phyloP scores from a whole-genome alignment of 805 yeast species.

The Myxozyma udenii region DNA sequence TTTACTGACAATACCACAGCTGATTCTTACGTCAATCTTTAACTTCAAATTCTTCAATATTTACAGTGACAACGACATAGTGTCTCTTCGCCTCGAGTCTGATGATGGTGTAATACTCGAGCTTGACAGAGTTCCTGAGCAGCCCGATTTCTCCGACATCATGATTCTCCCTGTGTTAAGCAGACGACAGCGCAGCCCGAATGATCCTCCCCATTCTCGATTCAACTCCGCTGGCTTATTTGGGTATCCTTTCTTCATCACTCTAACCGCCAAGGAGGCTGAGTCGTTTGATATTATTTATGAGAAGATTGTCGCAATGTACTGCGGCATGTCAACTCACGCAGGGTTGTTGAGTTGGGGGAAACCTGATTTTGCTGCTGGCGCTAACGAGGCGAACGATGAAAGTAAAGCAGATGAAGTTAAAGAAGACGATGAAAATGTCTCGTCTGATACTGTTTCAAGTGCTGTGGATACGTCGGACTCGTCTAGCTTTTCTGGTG shows the following conservation, averaged over 20 bases:
- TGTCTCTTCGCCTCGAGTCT: constrained; percentile 59
- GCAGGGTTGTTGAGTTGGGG: constrained; percentile 17
- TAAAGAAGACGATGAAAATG: neutral
- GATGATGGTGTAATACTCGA: constrained; percentile 72
- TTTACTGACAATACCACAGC: too few species aligned
- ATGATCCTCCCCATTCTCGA: constrained; percentile 33
- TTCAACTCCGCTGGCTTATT: constrained; percentile 44
- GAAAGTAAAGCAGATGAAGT: neutral
- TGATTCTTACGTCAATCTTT: constrained; percentile 62
- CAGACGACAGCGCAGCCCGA: neutral
- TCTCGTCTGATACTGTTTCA: neutral
- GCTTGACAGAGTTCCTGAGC: constrained; percentile 34
- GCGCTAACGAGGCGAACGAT: neutral
- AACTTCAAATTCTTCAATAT: constrained; percentile 65
- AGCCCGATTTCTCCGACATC: constrained; percentile 36
- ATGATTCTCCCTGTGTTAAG: constrained; percentile 21
- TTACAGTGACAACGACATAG: constrained; percentile 58
- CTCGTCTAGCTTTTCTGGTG: neutral
- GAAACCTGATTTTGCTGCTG: neutral
- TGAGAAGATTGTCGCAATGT: constrained; percentile 46
- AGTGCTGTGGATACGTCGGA: neutral
- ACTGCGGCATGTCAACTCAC: constrained; percentile 25
- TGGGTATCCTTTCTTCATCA: constrained; percentile 74
- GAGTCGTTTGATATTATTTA: constrained; percentile 57
- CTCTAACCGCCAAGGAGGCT: constrained; percentile 51